phyloP scores from a whole-genome alignment of 352 stramenopile genomes.

The Phytophthora cryptogea region DNA sequence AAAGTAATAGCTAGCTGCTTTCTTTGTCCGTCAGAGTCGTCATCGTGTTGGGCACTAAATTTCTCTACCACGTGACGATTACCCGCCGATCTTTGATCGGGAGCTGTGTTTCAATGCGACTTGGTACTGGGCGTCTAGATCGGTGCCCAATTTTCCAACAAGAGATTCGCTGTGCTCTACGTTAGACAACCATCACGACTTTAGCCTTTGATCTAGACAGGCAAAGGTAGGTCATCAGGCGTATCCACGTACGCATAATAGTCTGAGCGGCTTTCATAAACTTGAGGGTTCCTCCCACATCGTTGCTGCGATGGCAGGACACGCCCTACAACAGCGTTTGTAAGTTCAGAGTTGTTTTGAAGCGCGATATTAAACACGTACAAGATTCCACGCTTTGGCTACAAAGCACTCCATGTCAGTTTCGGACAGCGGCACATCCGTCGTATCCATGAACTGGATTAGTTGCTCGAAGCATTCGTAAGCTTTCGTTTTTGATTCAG shows the following conservation, averaged over 20 bases:
- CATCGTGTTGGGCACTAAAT: background rate
- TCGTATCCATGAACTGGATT: conserved; percentile 51
- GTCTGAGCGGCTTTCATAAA: conserved; percentile 52
- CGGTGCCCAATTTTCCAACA: conserved; percentile 32
- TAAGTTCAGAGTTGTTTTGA: conserved; percentile 1
- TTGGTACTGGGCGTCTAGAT: conserved; percentile 53
- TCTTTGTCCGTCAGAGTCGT: background rate
- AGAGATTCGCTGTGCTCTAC: conserved; percentile 42
- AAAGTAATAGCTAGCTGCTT: conserved; percentile 1
- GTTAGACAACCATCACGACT: conserved; percentile 5
- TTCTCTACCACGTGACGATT: background rate
- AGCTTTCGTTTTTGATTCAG: conserved; percentile 44
- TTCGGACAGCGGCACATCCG: conserved; percentile 50
- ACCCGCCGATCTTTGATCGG: conserved; percentile 10
- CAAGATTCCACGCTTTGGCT: conserved; percentile 77
- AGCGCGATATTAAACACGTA: conserved; percentile 30
- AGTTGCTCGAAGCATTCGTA: conserved; percentile 73
- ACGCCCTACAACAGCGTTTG: conserved; percentile 35
- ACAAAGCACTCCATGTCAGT: conserved; percentile 75
- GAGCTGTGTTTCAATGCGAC: conserved; percentile 26
- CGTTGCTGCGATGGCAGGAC: conserved; percentile 34
- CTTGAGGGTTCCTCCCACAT: conserved; percentile 36
- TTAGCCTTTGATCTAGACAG: background rate
- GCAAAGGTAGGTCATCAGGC: background rate
- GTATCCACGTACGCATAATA: conserved; percentile 43